Base-by-base conservation (phyloP, 345 rosid genomes). In the Eucalyptus paniculata region DNA sequence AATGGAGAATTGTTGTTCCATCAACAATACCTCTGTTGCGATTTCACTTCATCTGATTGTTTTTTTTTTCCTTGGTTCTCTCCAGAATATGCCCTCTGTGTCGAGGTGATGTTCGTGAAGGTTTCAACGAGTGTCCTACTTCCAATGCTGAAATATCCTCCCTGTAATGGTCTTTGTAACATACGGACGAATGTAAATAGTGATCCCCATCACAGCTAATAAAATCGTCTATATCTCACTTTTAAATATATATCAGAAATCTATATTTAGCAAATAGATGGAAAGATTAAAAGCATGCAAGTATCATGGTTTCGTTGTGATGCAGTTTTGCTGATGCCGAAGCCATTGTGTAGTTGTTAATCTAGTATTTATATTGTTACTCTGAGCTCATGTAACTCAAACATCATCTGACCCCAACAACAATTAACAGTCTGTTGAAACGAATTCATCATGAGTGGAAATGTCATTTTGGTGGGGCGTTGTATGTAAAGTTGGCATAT, bases 11-110 rank as follows among this genome's bases (percentile, higher is more conserved):
- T 77, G 47, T 40, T 77, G 83, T 42, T 77, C 45, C 28, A 77
- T 77, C 28, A 34, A 77, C 83, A 10, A 37, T 21, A 77, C 42
- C 28, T 77, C 13, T 77, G 47, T 77, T 24, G 42, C 47, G n/a
- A 72, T 80, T 50, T 81, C 8, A 10, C 32, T 87, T 77, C 65
- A 49, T 45, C 69, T 88, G 87, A 50, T 54, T 16, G 44, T 40
- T 40, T 30, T 34, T 51, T 37, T 60, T 23, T 37, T 4, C 9
- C 58, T 83, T 49, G 40, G 58, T 87, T 49, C 50, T 89, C 89
- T 92, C 34, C 94, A 95, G 97, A 90, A 92, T 96, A n/a, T 96
- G 98, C 89, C 97, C 96, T 2, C 95, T 96, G 19, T 96, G 97
- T 87, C 94, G 98, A 47, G 95, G 96, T 87, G 96, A 95, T 89